Base-by-base conservation (phyloP, 2,329 filamentous ascomycete genomes). In the Alternaria sp. region DNA sequence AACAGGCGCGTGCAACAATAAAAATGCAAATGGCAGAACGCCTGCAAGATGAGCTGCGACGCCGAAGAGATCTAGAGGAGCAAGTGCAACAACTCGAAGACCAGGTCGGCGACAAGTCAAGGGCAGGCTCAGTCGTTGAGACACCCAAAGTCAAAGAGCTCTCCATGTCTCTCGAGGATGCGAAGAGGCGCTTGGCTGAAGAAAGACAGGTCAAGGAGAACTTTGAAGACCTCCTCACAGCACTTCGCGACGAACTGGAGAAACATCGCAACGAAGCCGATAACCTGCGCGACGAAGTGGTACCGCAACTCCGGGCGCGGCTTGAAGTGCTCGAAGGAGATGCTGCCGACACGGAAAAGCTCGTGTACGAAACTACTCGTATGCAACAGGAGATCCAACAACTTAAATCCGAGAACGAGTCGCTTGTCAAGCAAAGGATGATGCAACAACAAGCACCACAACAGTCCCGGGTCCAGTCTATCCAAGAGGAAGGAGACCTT, bases 1-100 rank as follows among this genome's bases (percentile, higher is more conserved):
- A 98, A 81, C 95, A 97, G 81, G 94, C 97, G 75, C 94, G 93
- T 78, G 95, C 95, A 2, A 90, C 92, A 66, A 84, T 98, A 65
- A 91, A 93, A 71, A 85, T 97, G 18, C 93, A 97, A 70, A 87
- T 97, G 70, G 94, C 92, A 3, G 89, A 89, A 68, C 96, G 94
- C 76, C 85, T 97, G 59, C 93, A 97, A 78, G 92, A 97, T 67
- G 96, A 98, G 82, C 87, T 96, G 56, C 84, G 88, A 12, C 88
- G 88, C 70, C 87, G 96, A 64, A 89, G 91, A 71, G 87, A 88
- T 18, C 87, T 97, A 44, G 95, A 98, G 79, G 87, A 88, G 67
- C 93, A 97, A 79, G 92, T 97, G 67, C 92, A 92, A 71, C 87
- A 91, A 63, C 84, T 99, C 8, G 92, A 96, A 71, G 90, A 91